These are phyloP conservation scores for Lachancea cidri DNA, from an alignment of 805 yeast genomes.

Conservation along the genomic window DNA sequence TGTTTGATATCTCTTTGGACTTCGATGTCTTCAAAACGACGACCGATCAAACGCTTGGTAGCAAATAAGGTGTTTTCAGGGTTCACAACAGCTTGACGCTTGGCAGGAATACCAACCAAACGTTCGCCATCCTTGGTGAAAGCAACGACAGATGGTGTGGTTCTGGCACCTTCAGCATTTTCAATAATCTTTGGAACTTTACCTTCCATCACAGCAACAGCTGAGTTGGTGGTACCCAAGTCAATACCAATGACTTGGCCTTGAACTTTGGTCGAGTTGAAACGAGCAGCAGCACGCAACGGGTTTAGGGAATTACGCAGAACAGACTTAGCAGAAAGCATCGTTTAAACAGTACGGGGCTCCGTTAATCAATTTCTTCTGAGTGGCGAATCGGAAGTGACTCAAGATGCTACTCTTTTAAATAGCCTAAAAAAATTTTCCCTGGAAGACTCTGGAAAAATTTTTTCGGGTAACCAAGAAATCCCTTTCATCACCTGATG, in stretches of 20 bases:
- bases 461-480: background rate
- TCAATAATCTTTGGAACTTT: slow-evolving; percentile 65
- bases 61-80: slow-evolving; percentile 92
- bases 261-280: slow-evolving; percentile 34
- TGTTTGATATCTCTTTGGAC: slow-evolving; percentile 84
- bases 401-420: background rate
- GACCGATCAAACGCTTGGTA: slow-evolving; percentile 91
- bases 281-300: slow-evolving; percentile 26
- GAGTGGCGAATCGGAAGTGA: background rate
- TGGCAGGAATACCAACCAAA: slow-evolving; percentile 90
- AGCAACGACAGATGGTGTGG: slow-evolving; percentile 93
- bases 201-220: slow-evolving; percentile 77
- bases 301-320: slow-evolving; percentile 9
- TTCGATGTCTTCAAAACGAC: slow-evolving; percentile 84
- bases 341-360: background rate
- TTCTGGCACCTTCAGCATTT: slow-evolving; percentile 78
- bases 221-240: slow-evolving; percentile 84
- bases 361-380: background rate
- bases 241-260: slow-evolving; percentile 71
- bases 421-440: background rate
- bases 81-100: slow-evolving; percentile 93
- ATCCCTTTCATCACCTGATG: background rate
- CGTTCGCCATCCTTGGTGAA: slow-evolving; percentile 90
- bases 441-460: background rate
- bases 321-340: slow-evolving; percentile 10